Base-by-base conservation (phyloP, 1,139 yeast species). In the Yamadazyma sp. region DNA sequence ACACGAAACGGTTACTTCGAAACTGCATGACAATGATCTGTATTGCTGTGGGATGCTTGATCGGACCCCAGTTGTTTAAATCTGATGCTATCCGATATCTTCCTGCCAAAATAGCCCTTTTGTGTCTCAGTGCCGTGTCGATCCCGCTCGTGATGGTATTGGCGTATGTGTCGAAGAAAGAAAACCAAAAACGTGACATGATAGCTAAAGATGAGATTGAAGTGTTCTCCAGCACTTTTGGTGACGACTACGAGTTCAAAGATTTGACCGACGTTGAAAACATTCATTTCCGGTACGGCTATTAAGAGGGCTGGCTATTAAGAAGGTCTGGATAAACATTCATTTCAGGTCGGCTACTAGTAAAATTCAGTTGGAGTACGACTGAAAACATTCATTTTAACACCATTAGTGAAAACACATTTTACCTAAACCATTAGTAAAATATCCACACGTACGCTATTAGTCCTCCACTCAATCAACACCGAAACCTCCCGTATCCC, bases 31-130 rank as follows among this genome's bases (percentile, higher is more conserved):
- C 64, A 0, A 60, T 62, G 71, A 54, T 64, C 37, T 63, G 62
- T 18, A 65, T 64, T 37, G 61, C 71, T 3, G 45, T 63, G 12
- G 71, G 68, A 1, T 53, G 62, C 34, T 51, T 67, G 12, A 64
- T 67, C 38, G 73, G 72, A 0, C 73, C 73, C 1, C 73, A 67
- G 44, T 41, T 67, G 21, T 67, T 67, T 45, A 62, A 60, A 40
- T 56, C 57, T 3, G 48, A 54, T 28, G 51, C 52, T 9, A 60
- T 67, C 3, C 37, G 53, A n/a, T 68, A 66, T 44, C 47, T 50
- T 8, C 62, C 69, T 1, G 74, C 74, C 3, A 66, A 67, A 38
- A 57, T 64, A 10, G 55, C 63, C 2, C 54, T 67, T 31, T 52
- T 67, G 35, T 60, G 57, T 3, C 52, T 68, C 8, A 64, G 63